These are phyloP conservation scores for Lasiosphaeris hirsuta DNA, from an alignment of 495 filamentous ascomycete species.

Conservation along the genomic window DNA sequence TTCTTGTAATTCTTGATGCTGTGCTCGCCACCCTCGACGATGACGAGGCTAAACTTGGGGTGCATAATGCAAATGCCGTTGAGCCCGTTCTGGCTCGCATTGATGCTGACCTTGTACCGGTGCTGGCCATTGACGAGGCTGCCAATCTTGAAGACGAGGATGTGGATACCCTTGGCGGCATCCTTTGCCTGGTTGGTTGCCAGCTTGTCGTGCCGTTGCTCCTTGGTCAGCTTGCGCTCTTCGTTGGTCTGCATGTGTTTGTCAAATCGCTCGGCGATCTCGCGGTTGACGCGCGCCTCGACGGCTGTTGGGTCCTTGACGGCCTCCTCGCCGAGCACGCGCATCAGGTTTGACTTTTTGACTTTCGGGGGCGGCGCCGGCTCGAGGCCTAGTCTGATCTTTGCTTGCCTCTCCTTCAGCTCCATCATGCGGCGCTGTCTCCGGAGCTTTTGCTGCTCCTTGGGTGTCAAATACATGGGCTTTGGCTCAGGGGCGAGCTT, in stretches of 20 bases:
- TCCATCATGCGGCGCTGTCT: conserved; percentile 88
- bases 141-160: conserved; percentile 84
- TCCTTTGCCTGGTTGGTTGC: conserved; percentile 81
- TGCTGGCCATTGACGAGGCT: conserved; percentile 86
- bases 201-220: conserved; percentile 83
- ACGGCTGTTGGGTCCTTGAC: conserved; percentile 98
- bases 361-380: conserved; percentile 90
- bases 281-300: conserved; percentile 85
- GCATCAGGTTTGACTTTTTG: conserved; percentile 94
- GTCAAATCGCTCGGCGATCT: conserved; percentile 79
- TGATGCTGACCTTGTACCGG: conserved; percentile 87
- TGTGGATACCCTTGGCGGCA: conserved; percentile 74
- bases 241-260: conserved; percentile 78
- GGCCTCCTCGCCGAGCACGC: conserved; percentile 93
- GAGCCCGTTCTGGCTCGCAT: conserved; percentile 81
- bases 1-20: conserved; percentile 76
- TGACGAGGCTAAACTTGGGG: conserved; percentile 79
- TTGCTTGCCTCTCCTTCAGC: conserved; percentile 92
- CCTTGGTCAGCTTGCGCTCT: conserved; percentile 85
- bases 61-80: conserved; percentile 87
- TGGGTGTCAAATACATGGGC: conserved; percentile 87
- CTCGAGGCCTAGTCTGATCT: conserved; percentile 85
- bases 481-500: conserved; percentile 74
- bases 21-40: conserved; percentile 86
- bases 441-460: conserved; percentile 87